Percentiles rank a stretch among this genome's conserved stretches.
Conservation (phyloP, 441 rosid species). For the Gossypium davidsonii region DNA sequence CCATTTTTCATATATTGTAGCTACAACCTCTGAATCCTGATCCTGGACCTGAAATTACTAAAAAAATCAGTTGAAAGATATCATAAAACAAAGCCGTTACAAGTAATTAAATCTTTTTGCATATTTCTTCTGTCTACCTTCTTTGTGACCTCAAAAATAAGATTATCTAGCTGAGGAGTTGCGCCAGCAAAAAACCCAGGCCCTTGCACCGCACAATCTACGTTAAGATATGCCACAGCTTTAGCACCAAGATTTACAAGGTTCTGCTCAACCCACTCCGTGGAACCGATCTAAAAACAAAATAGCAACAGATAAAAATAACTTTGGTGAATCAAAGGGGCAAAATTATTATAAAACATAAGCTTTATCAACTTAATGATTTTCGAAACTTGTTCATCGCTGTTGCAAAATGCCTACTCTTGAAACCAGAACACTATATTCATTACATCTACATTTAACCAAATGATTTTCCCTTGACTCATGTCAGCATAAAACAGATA, state of each 20-base stretch:
- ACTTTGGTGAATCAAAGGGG: background rate
- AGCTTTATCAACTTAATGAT: background rate
- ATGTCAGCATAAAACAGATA: background rate
- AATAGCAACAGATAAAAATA: background rate
- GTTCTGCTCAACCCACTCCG: slow-evolving; percentile 95
- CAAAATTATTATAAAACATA: background rate
- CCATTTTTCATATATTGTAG: slow-evolving; percentile 56
- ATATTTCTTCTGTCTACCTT: slow-evolving; percentile 34
- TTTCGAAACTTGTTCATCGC: background rate
- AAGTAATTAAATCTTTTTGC: background rate
- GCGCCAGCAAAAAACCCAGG: slow-evolving; percentile 77
- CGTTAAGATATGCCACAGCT: slow-evolving; percentile 86
- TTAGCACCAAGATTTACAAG: slow-evolving; percentile 66
- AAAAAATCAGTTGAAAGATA: background rate
- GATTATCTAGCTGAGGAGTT: slow-evolving; percentile 79
- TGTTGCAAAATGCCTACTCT: background rate
- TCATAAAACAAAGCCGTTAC: background rate
- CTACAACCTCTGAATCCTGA: slow-evolving; percentile 46
- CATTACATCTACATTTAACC: background rate
- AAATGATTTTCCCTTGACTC: background rate
- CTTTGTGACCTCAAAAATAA: slow-evolving; percentile 63
- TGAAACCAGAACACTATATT: background rate
- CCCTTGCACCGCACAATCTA: slow-evolving; percentile 97
- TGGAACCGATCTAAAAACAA: slow-evolving; percentile 60
- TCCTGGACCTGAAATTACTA: slow-evolving; percentile 53